phyloP scores from a whole-genome alignment of 1,139 yeast species.

The Nakaseomyces glabratus region DNA sequence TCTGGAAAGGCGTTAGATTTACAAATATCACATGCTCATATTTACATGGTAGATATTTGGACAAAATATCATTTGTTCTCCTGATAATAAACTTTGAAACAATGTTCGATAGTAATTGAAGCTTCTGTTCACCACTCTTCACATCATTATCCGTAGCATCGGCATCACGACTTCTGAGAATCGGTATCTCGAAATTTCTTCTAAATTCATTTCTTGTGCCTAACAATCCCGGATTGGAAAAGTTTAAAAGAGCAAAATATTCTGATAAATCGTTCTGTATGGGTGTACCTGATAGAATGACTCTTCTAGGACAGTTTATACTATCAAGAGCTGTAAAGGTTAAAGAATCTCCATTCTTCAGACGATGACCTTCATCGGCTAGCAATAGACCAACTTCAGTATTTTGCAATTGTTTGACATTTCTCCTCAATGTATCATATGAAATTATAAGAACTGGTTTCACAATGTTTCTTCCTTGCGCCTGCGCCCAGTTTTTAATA shows the following conservation, averaged over 20 bases:
- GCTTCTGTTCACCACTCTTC: constrained; percentile 58
- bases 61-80: constrained; percentile 87
- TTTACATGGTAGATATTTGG: constrained; percentile 89
- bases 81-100: constrained; percentile 90
- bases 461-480: constrained; percentile 80
- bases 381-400: constrained; percentile 81
- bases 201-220: constrained; percentile 81
- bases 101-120: constrained; percentile 58
- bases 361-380: constrained; percentile 95
- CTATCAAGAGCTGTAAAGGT: constrained; percentile 85
- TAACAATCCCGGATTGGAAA: constrained; percentile 89
- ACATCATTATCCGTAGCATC: constrained; percentile 79
- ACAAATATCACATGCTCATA: constrained; percentile 94
- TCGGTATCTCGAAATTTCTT: constrained; percentile 72
- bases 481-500: constrained; percentile 78
- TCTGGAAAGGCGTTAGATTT: constrained; percentile 72
- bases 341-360: constrained; percentile 88
- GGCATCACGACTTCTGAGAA: constrained; percentile 82
- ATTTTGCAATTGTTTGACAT: constrained; percentile 65
- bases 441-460: constrained; percentile 93
- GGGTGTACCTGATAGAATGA: constrained; percentile 93
- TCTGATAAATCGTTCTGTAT: constrained; percentile 94
- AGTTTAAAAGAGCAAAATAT: constrained; percentile 80
- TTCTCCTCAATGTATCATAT: constrained; percentile 84
- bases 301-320: constrained; percentile 76